phyloP scores from a whole-genome alignment of 2,329 filamentous ascomycete genomes.

The Arachnopeziza araneosa region DNA sequence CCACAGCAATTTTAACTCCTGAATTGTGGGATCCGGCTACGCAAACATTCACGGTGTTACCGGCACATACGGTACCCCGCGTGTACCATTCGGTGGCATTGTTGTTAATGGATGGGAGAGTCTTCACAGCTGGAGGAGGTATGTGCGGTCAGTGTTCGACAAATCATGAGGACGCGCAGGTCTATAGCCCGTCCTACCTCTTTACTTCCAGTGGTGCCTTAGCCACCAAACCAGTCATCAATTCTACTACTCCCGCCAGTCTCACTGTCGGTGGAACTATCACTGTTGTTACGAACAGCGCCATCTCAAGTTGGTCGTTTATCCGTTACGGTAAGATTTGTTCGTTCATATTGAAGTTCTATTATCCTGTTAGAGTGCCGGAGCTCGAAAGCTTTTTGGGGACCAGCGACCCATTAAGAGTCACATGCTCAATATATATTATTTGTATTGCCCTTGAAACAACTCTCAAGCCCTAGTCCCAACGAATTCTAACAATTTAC shows the following conservation, averaged over 20 bases:
- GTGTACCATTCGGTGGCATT: conserved; percentile 45
- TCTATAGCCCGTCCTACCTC: conserved; percentile 52
- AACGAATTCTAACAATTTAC: too few species aligned
- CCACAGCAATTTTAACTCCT: conserved; percentile 35
- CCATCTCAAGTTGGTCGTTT: conserved; percentile 22
- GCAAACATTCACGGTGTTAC: conserved; percentile 35
- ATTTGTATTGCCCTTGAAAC: too few species aligned
- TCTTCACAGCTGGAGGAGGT: conserved; percentile 47
- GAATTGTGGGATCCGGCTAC: conserved; percentile 42
- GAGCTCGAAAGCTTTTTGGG: too few species aligned
- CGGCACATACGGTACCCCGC: conserved; percentile 37
- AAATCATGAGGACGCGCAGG: conserved; percentile 50
- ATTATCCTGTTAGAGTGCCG: too few species aligned
- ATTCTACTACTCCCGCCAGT: conserved; percentile 6
- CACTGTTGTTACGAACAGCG: conserved; percentile 28
- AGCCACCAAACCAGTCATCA: conserved; percentile 40
- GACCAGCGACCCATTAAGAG: too few species aligned
- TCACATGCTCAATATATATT: too few species aligned
- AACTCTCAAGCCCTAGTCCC: too few species aligned
- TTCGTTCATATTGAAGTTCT: too few species aligned
- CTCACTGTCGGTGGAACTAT: conserved; percentile 31
- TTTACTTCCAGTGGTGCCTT: conserved; percentile 39
- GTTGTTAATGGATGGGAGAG: conserved; percentile 44
- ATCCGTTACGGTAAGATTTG: conserved; percentile 30
- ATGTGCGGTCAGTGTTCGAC: conserved; percentile 44